Conservation (phyloP, 768 basidiomycete genomes). For the Leccinum broughii region DNA sequence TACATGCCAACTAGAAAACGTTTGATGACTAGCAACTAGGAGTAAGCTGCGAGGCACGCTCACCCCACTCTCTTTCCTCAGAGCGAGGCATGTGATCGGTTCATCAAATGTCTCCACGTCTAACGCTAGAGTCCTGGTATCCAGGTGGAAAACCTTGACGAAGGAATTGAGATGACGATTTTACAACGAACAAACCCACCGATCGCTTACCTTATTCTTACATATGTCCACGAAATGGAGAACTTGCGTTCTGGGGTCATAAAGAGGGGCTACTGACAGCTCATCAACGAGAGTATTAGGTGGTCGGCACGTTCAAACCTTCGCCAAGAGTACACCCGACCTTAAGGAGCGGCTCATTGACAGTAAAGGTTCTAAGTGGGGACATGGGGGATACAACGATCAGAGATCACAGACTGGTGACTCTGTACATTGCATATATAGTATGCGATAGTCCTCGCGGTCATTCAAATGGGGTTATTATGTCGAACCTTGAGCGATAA, state of each 20-base stretch:
- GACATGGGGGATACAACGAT: constrained; percentile 11
- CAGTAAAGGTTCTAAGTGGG: constrained; percentile 18
- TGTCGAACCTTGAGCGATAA: constrained; percentile 5
- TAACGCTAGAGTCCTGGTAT: constrained; percentile 42
- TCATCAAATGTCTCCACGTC: constrained; percentile 52
- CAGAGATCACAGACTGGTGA: neutral
- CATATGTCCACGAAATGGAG: constrained; percentile 71
- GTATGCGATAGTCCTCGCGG: constrained; percentile 3
- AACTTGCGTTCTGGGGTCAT: constrained; percentile 51
- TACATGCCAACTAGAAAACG: constrained; percentile 20
- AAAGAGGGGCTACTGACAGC: constrained; percentile 52
- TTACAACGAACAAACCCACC: neutral
- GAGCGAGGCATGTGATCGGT: constrained; percentile 56
- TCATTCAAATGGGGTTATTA: constrained; percentile 12
- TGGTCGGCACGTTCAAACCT: constrained; percentile 39
- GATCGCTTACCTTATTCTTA: constrained; percentile 17
- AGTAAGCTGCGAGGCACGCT: neutral
- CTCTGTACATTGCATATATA: constrained; percentile 7
- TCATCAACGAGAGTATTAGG: neutral
- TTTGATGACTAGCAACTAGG: neutral
- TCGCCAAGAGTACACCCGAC: constrained; percentile 61
- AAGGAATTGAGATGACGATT: constrained; percentile 1
- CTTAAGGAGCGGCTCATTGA: constrained; percentile 46
- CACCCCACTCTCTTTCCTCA: constrained; percentile 41
- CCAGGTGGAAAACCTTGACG: constrained; percentile 35